These are phyloP conservation scores for Aspergillus udagawae DNA, from an alignment of 2,329 filamentous ascomycete species.

Conservation along the genomic window DNA sequence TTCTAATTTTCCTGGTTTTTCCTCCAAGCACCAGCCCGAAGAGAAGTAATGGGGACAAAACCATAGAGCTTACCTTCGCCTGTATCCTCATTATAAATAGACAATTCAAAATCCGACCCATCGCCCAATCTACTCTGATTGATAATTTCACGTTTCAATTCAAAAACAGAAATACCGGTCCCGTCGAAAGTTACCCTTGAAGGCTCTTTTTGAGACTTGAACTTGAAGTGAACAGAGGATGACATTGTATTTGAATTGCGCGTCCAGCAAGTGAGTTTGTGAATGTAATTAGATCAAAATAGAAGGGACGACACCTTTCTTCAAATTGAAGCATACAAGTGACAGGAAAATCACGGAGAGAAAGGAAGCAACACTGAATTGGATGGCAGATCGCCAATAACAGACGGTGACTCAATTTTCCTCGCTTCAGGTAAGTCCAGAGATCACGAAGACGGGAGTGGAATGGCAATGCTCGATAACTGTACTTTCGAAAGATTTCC, in stretches of 20 bases:
- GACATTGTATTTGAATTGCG: conserved; percentile 63
- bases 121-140: conserved; percentile 88
- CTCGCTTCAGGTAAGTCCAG: conserved; percentile 14
- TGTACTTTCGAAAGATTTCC: conserved; percentile 23
- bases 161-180: conserved; percentile 96
- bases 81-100: conserved; percentile 88
- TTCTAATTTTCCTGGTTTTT: neutral
- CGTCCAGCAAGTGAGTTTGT: conserved; percentile 23
- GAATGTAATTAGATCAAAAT: conserved; percentile 27
- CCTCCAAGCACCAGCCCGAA: neutral
- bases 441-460: conserved; percentile 23
- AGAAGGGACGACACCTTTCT: conserved; percentile 21
- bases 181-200: conserved; percentile 95
- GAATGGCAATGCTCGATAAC: conserved; percentile 20
- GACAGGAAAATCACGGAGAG: conserved; percentile 11
- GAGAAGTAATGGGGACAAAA: neutral
- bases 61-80: conserved; percentile 68
- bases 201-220: conserved; percentile 97
- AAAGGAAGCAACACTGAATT: conserved; percentile 12
- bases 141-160: conserved; percentile 98
- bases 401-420: conserved; percentile 15
- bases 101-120: conserved; percentile 92
- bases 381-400: conserved; percentile 13
- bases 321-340: conserved; percentile 23
- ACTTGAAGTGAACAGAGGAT: conserved; percentile 99